A percentile compares a stretch with the other conserved stretches of the same genome.
Conservation (phyloP, 495 filamentous ascomycete species). For the Pyronema domesticum region DNA sequence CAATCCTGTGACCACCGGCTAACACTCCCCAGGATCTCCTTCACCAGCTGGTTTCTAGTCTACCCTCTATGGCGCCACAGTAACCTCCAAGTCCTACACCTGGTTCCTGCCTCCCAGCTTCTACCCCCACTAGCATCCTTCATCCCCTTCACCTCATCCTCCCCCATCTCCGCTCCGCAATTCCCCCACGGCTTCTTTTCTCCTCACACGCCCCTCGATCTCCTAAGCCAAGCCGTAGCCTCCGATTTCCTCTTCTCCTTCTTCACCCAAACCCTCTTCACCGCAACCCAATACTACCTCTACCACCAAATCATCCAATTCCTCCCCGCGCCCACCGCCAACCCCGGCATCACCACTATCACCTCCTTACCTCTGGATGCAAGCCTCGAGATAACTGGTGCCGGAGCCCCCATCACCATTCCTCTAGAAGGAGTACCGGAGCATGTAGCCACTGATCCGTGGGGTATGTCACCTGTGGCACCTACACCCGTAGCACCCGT, state of each 20-base stretch:
- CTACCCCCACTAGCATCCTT: constrained; percentile 17
- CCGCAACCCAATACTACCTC: constrained; percentile 11
- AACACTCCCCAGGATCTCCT: constrained; percentile 9
- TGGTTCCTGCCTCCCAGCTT: constrained; percentile 14
- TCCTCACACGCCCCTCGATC: constrained; percentile 5
- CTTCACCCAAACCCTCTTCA: constrained; percentile 12
- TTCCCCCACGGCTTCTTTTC: constrained; percentile 8
- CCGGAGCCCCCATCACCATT: too few species aligned
- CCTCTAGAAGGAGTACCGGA: too few species aligned
- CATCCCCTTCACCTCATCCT: constrained; percentile 16
- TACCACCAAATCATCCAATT: constrained; percentile 12
- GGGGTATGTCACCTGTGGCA: background rate
- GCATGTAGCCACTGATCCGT: constrained; percentile 8
- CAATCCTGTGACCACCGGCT: background rate
- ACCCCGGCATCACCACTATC: background rate
- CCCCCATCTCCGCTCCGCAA: constrained; percentile 11
- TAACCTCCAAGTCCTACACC: constrained; percentile 18
- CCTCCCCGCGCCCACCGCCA: constrained; percentile 12
- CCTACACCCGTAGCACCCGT: background rate
- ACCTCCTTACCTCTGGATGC: too few species aligned
- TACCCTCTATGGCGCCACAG: constrained; percentile 23
- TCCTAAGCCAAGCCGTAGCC: constrained; percentile 10
- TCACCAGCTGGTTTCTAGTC: constrained; percentile 20
- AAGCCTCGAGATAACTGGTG: too few species aligned
- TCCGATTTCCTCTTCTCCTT: constrained; percentile 20